These are phyloP conservation scores for Cydonia oblonga DNA, from an alignment of 331 rosid genomes.

Conservation along the genomic window DNA sequence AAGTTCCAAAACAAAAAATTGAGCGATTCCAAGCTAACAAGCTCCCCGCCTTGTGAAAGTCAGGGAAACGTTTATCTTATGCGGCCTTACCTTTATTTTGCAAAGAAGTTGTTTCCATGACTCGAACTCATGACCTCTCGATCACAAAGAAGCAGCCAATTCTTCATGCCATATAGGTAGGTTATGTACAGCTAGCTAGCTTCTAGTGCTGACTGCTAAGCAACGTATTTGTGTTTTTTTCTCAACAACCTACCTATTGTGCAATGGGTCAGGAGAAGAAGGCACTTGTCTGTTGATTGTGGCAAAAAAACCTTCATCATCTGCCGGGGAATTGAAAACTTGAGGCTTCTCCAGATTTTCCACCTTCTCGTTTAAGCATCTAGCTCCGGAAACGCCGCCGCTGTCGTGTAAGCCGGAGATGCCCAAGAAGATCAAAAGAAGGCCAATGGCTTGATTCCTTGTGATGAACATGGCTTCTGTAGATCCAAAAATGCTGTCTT, in stretches of 20 bases:
- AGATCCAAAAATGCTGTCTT: background rate
- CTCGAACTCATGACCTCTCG: too few species aligned
- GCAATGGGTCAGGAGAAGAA: slow-evolving; percentile 64
- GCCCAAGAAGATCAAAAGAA: slow-evolving; percentile 28
- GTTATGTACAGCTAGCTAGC: background rate
- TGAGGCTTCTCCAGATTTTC: slow-evolving; percentile 19
- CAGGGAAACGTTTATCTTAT: too few species aligned
- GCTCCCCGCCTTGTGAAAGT: too few species aligned
- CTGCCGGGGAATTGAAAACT: background rate
- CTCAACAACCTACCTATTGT: slow-evolving; percentile 41
- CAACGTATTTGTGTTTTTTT: background rate
- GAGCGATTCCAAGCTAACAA: too few species aligned
- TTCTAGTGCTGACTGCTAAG: background rate
- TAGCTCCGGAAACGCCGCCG: slow-evolving; percentile 27
- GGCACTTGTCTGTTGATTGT: slow-evolving; percentile 47
- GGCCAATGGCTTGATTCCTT: slow-evolving; percentile 20
- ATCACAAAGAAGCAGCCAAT: too few species aligned
- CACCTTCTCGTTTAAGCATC: slow-evolving; percentile 13
- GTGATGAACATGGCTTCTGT: slow-evolving; percentile 25
- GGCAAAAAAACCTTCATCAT: slow-evolving; percentile 21
- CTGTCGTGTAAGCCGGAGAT: slow-evolving; percentile 14
- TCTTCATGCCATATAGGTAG: background rate
- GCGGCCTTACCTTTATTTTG: fast-evolving
- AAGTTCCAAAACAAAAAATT: background rate
- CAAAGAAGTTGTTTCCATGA: too few species aligned